phyloP scores from a whole-genome alignment of 495 filamentous ascomycete genomes.

The Copromyces sp. region DNA sequence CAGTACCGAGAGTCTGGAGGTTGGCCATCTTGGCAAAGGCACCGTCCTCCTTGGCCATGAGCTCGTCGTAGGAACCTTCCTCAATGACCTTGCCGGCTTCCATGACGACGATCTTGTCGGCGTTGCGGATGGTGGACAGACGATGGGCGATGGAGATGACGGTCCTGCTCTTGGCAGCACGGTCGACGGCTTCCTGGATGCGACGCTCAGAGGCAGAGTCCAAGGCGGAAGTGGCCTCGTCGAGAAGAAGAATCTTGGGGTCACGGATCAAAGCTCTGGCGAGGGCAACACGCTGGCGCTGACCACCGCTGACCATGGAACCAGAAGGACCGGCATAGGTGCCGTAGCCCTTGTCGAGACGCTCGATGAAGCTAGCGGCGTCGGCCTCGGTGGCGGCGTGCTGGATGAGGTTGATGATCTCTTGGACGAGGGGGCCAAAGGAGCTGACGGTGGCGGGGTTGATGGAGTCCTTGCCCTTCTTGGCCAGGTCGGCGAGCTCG shows the following conservation, averaged over 20 bases:
- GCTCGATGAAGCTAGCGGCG: slow-evolving; percentile 74
- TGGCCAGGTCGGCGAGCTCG: slow-evolving; percentile 8
- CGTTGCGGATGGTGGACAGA: slow-evolving; percentile 86
- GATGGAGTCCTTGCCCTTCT: slow-evolving; percentile 7
- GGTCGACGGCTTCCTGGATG: slow-evolving; percentile 81
- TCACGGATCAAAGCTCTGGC: slow-evolving; percentile 81
- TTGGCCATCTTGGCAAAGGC: slow-evolving; percentile 41
- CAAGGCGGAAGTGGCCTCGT: slow-evolving; percentile 83
- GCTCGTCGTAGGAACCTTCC: slow-evolving; percentile 57
- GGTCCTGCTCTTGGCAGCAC: slow-evolving; percentile 69
- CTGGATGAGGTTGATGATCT: slow-evolving; percentile 54
- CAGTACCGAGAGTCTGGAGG: slow-evolving; percentile 35
- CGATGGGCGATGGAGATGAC: slow-evolving; percentile 92
- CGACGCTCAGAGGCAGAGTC: slow-evolving; percentile 90
- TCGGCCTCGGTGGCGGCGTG: slow-evolving; percentile 79
- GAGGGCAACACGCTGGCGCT: slow-evolving; percentile 78
- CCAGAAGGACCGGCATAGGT: slow-evolving; percentile 87
- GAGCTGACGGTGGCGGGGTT: neutral
- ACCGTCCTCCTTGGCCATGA: slow-evolving; percentile 42
- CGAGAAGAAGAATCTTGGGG: slow-evolving; percentile 77
- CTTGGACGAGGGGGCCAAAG: slow-evolving; percentile 27
- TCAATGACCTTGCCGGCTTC: slow-evolving; percentile 69
- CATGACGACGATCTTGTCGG: slow-evolving; percentile 93
- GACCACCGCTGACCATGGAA: slow-evolving; percentile 78
- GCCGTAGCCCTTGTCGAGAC: slow-evolving; percentile 76